phyloP scores from a whole-genome alignment of 2,329 filamentous ascomycete genomes.

The Ascochyta fabae region DNA sequence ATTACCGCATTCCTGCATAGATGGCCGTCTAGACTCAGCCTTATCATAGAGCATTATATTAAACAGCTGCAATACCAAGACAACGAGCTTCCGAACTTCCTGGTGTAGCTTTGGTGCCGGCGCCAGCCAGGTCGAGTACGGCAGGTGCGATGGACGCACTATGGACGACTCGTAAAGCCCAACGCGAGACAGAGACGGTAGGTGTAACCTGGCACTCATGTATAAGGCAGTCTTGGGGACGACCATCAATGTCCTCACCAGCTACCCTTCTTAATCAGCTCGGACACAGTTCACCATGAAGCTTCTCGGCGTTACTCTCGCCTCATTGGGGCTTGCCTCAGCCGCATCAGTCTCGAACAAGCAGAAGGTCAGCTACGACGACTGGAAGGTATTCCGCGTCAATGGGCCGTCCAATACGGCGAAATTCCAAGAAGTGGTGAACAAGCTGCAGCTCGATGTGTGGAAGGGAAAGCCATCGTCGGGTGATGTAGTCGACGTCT shows the following conservation, averaged over 20 bases:
- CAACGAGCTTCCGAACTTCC: conserved; percentile 14
- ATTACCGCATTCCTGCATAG: conserved; percentile 14
- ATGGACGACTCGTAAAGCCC: conserved; percentile 1
- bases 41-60: conserved; percentile 19
- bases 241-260: conserved; percentile 13
- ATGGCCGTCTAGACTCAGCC: conserved; percentile 17
- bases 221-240: conserved; percentile 3
- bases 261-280: conserved; percentile 8
- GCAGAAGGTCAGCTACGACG: conserved; percentile 42
- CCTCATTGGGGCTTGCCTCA: conserved; percentile 41
- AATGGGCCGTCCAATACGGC: conserved; percentile 38
- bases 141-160: conserved; percentile 16
- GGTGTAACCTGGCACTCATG: background rate
- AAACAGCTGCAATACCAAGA: conserved; percentile 15
- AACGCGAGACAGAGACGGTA: conserved; percentile 1
- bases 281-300: conserved; percentile 33
- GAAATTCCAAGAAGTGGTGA: conserved; percentile 38
- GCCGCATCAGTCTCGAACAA: conserved; percentile 40
- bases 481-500: conserved; percentile 45
- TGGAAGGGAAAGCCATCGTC: conserved; percentile 45
- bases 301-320: conserved; percentile 37
- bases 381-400: conserved; percentile 48
- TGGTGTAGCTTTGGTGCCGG: conserved; percentile 15
- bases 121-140: conserved; percentile 13
- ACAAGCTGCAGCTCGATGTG: conserved; percentile 39